Evolutionary conservation across 495 filamentous ascomycete genomes (phyloP).

Genomic region (Barbatosphaeria neglecta): DNA sequence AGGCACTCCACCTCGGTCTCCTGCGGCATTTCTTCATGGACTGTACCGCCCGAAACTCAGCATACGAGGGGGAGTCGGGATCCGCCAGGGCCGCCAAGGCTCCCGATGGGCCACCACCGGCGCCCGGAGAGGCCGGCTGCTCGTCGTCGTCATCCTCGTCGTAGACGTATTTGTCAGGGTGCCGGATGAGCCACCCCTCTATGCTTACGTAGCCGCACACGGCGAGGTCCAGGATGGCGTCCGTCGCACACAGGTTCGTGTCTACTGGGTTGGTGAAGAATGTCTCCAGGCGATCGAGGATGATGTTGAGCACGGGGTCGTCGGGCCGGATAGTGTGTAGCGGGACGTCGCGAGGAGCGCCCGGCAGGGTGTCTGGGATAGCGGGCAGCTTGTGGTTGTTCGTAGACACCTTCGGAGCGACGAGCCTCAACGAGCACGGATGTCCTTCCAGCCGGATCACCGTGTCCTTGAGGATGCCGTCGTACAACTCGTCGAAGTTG

Average conservation of each 20-base stretch:
- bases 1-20: slow-evolving; percentile 34
- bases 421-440: slow-evolving; percentile 50
- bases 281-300: slow-evolving; percentile 56
- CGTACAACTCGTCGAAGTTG: slow-evolving; percentile 67
- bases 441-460: slow-evolving; percentile 69
- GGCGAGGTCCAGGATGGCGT: slow-evolving; percentile 68
- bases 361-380: slow-evolving; percentile 38
- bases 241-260: slow-evolving; percentile 76
- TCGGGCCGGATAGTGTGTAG: slow-evolving; percentile 52
- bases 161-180: slow-evolving; percentile 49
- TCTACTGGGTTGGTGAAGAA: slow-evolving; percentile 89
- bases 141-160: slow-evolving; percentile 28
- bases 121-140: background rate
- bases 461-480: slow-evolving; percentile 71
- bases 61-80: slow-evolving; percentile 21
- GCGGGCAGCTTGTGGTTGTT: slow-evolving; percentile 39
- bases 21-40: slow-evolving; percentile 36
- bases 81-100: slow-evolving; percentile 17
- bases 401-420: slow-evolving; percentile 40
- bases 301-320: slow-evolving; percentile 62
- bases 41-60: slow-evolving; percentile 32
- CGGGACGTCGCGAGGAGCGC: slow-evolving; percentile 42
- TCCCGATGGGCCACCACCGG: background rate
- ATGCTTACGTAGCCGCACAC: slow-evolving; percentile 72
- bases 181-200: slow-evolving; percentile 80